phyloP scores from a whole-genome alignment of 208 protist species.

The Wallacemonas sp. region DNA sequence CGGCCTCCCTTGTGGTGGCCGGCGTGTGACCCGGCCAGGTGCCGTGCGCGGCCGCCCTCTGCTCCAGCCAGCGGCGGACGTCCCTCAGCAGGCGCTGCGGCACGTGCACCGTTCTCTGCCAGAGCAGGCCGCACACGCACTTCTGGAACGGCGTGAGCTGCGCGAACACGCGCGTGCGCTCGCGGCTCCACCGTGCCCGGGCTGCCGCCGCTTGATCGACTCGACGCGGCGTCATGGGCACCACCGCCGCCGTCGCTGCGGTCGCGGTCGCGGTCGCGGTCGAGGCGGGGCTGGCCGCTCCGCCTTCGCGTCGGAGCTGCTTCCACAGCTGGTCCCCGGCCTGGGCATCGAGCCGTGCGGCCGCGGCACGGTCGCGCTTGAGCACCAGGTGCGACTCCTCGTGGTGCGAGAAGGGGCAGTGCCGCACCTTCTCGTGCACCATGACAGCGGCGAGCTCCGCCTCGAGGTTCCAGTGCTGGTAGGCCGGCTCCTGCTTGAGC shows the following conservation, averaged over 20 bases:
- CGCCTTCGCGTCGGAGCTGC: conserved; percentile 16
- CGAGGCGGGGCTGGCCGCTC: conserved; percentile 2
- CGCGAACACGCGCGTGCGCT: conserved; percentile 53
- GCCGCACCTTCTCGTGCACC: conserved; percentile 38
- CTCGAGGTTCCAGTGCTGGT: conserved; percentile 80
- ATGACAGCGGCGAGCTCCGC: conserved; percentile 61
- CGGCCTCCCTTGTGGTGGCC: not conserved
- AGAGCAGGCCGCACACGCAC: conserved; percentile 66
- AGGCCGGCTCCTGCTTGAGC: conserved; percentile 72
- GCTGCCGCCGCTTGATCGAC: not conserved
- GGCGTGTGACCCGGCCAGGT: not conserved
- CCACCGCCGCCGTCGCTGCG: not conserved
- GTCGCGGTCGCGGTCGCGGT: not conserved
- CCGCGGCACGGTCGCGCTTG: conserved; percentile 28
- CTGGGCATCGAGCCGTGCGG: not conserved
- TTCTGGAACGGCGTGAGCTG: conserved; percentile 63
- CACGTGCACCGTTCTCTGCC: conserved; percentile 51
- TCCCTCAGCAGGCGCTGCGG: conserved; percentile 52
- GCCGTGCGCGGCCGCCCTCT: not conserved
- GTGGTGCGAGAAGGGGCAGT: conserved; percentile 61
- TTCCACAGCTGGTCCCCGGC: conserved; percentile 20
- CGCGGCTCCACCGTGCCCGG: conserved; percentile 19
- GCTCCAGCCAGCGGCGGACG: conserved; percentile 39
- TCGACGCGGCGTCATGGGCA: not conserved
- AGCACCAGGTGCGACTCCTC: conserved; percentile 32